Conservation (phyloP, 1,284 basidiomycete species). For the Cutaneotrichosporon sp. region DNA sequence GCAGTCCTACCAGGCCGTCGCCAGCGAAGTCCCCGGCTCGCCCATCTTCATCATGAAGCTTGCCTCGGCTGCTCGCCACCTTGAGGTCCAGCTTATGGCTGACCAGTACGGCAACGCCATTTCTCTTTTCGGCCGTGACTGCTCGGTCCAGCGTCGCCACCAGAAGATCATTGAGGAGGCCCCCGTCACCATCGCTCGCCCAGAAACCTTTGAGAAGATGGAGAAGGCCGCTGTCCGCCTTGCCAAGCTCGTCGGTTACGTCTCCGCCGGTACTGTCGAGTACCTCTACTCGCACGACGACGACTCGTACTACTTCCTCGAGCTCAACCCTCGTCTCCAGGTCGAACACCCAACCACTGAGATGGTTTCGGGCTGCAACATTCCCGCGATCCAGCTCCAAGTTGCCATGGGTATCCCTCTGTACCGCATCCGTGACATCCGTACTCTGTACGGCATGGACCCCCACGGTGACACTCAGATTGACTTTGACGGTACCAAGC, state of each 20-base stretch:
- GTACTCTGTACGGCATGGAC: constrained; percentile 89
- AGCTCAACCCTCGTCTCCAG: constrained; percentile 98
- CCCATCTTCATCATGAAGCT: constrained; percentile 99
- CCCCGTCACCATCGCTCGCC: constrained; percentile 92
- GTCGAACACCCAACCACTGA: constrained; percentile 99
- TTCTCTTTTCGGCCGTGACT: constrained; percentile 97
- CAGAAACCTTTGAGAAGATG: constrained; percentile 90
- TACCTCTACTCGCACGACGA: constrained; percentile 95
- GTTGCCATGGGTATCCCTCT: constrained; percentile 98
- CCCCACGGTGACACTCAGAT: constrained; percentile 83
- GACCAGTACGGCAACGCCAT: constrained; percentile 99
- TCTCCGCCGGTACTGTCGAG: constrained; percentile 97
- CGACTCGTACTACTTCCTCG: constrained; percentile 94
- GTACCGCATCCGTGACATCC: constrained; percentile 92
- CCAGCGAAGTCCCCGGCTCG: constrained; percentile 95
- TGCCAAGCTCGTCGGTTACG: constrained; percentile 97
- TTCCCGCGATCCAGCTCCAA: constrained; percentile 95
- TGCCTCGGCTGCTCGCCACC: constrained; percentile 90
- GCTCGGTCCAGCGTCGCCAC: constrained; percentile 98
- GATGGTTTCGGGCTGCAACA: constrained; percentile 98
- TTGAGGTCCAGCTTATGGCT: constrained; percentile 96
- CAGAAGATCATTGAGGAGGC: constrained; percentile 99
- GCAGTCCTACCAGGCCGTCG: constrained; percentile 87
- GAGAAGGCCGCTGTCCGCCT: constrained; percentile 96
- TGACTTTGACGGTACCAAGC: constrained; percentile 91